Base-by-base conservation (phyloP, 768 basidiomycete species). In the Cystobasidiopsis lactophilus region DNA sequence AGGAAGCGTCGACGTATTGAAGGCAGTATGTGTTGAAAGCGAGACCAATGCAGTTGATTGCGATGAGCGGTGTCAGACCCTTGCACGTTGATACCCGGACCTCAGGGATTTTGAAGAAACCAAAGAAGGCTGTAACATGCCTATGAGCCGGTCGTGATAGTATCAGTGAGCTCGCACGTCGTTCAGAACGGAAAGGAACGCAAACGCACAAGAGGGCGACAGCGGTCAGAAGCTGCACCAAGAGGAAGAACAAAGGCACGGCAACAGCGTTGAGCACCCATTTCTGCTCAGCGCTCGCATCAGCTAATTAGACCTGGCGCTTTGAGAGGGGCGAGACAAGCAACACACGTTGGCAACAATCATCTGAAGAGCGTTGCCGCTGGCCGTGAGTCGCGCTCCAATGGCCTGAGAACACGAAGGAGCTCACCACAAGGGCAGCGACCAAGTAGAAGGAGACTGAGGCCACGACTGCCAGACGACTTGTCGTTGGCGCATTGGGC, bases 1-100 rank as follows among this genome's bases (percentile, higher is more conserved):
- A 85, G 0, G 85, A 86, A 16, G 84, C 83, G 52, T 88, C 86
- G 58, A 91, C 86, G 62, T 82, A 85, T 76, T 86, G 57, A 21
- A 59, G 57, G 50, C 58, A 59, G 52, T 59, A 59, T 7, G 59
- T 60, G 58, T 62, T 60, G 60, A 59, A 61, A 14, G 56, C 52
- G 50, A 93, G 71, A 3, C 84, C 83, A 30, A 88, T 62, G 29
- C 91, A 77, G 59, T 82, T 91, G 56, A 89, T 69, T 19, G 67
- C 68, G 24, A 88, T 74, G 69, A 81, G 78, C 3, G 85, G 77
- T 5, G 75, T 68, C 16, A 95, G 73, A 7, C 80, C 80, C 63
- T 77, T 82, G 62, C 77, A 73, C 14, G 77, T 71, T 49, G 72
- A 69, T 16, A 68, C 31, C 57, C 85, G 77, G 53, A 86, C 70